Base-by-base conservation (phyloP, 2,329 filamentous ascomycete species). In the Colletotrichum abscissum region DNA sequence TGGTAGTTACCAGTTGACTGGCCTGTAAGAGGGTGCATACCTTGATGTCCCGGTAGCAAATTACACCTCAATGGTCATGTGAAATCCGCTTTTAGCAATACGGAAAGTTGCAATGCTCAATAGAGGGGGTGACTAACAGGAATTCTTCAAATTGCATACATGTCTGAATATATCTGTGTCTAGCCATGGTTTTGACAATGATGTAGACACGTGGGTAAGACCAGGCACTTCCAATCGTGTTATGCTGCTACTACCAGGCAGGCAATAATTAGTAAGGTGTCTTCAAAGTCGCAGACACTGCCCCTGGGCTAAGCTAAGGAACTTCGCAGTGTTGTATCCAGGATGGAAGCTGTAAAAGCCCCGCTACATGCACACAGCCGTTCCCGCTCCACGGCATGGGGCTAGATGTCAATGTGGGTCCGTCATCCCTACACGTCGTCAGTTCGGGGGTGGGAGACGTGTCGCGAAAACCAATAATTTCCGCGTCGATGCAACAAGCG, bases 381-480 rank as follows among this genome's bases (percentile, higher is more conserved):
- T 30, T 55, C 62, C 62, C 62, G 49, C 62, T 22, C 30, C 22
- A 19, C 46, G 16, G 19, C 42, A n/a, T 38, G 22, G 62, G 30
- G 12, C 46, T 26, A 16, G 30, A 33, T 63, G 22, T 46, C 16
- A 9, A 65, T 26, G 52, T 65, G 63, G 63, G 52, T 57, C 33
- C 16, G 7, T 16, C 14, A 46, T 24, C 63, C 52, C 63, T 65
- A 54, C 22, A 57, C 33, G n/a, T 46, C 19, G 55, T 38, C 33
- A 42, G 35, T 56, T n/a, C 33, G 22, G 19, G 19, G 52, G 52
- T 57, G 28, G 63, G 55, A 19, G 24, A 65, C 63, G 63, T 65
- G 63, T 55, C 33, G 54, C 26, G 63, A 65, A 57, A 35, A 30
- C 63, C 33, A 56, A 57, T 57, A 65, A 46, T 65, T 42, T 65